Percentiles rank a stretch among this genome's conserved stretches.
Evolutionary conservation across 2,329 filamentous ascomycete species (phyloP).

Genomic region (Trichoderma simmonsii): DNA sequence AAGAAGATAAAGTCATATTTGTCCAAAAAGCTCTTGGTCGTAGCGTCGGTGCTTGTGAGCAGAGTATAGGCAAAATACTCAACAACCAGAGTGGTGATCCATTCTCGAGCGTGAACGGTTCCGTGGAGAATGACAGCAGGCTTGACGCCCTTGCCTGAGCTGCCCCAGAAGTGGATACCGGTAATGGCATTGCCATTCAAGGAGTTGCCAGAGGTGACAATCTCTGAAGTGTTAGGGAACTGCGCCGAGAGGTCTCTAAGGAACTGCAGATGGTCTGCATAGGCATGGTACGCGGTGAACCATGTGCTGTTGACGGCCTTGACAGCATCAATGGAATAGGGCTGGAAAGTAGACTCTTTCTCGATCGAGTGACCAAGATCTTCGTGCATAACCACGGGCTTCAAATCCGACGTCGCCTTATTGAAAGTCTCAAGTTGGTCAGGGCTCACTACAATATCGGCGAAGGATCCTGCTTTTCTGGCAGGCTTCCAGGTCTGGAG

Average conservation of each 20-base stretch:
- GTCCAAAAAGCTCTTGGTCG: constrained; percentile 48
- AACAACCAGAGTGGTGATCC: constrained; percentile 55
- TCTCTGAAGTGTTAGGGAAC: constrained; percentile 44
- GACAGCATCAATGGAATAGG: constrained; percentile 18
- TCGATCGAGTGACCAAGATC: constrained; percentile 40
- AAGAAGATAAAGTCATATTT: constrained; percentile 66
- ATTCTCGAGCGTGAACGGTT: constrained; percentile 59
- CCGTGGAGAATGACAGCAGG: constrained; percentile 55
- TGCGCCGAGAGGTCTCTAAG: constrained; percentile 43
- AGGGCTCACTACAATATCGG: constrained; percentile 43
- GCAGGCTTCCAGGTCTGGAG: constrained; percentile 39
- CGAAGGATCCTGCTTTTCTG: constrained; percentile 32
- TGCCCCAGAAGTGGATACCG: constrained; percentile 57
- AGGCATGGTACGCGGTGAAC: constrained; percentile 54
- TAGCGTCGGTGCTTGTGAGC: constrained; percentile 41
- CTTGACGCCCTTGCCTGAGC: constrained; percentile 41
- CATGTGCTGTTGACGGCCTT: constrained; percentile 34
- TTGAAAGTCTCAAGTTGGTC: constrained; percentile 33
- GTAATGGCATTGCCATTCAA: constrained; percentile 53
- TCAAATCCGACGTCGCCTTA: constrained; percentile 30
- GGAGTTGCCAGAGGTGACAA: constrained; percentile 49
- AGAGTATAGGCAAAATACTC: constrained; percentile 54
- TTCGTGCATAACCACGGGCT: constrained; percentile 36
- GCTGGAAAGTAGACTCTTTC: constrained; percentile 31
- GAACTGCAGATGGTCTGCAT: constrained; percentile 49